These are phyloP conservation scores for Lachnellula occidentalis DNA, from an alignment of 2,329 filamentous ascomycete species.

Conservation along the genomic window DNA sequence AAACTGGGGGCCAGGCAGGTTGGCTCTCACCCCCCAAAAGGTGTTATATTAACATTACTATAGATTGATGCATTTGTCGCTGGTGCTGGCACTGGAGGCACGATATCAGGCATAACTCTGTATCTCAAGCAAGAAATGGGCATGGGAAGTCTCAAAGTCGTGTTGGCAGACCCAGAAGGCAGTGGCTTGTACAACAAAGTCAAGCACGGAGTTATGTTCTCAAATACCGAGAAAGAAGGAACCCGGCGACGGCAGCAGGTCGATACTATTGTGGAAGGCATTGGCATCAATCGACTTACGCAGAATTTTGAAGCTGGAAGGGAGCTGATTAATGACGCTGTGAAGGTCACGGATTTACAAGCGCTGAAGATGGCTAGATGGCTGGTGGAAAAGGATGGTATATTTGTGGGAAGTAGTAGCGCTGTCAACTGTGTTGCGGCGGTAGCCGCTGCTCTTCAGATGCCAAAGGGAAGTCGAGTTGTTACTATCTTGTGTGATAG, in stretches of 20 bases:
- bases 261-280: constrained; percentile 92
- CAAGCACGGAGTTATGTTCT: constrained; percentile 94
- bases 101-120: constrained; percentile 78
- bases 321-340: constrained; percentile 82
- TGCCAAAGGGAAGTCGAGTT: constrained; percentile 57
- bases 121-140: constrained; percentile 65
- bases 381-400: constrained; percentile 90
- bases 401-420: constrained; percentile 91
- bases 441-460: constrained; percentile 58
- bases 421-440: constrained; percentile 93
- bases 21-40: neutral
- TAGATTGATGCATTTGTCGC: constrained; percentile 80
- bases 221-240: constrained; percentile 80
- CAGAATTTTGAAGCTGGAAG: constrained; percentile 85
- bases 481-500: constrained; percentile 84
- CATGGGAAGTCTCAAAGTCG: constrained; percentile 49
- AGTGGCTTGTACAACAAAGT: constrained; percentile 91
- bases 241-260: constrained; percentile 86
- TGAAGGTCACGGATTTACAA: constrained; percentile 82
- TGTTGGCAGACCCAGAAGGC: constrained; percentile 90
- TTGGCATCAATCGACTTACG: constrained; percentile 93
- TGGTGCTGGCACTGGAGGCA: constrained; percentile 91
- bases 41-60: constrained; percentile 7
- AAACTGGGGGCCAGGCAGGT: constrained; percentile 56
- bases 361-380: constrained; percentile 91